Conservation (phyloP, 202 grass and related monocot species). For the Zizania palustris region DNA sequence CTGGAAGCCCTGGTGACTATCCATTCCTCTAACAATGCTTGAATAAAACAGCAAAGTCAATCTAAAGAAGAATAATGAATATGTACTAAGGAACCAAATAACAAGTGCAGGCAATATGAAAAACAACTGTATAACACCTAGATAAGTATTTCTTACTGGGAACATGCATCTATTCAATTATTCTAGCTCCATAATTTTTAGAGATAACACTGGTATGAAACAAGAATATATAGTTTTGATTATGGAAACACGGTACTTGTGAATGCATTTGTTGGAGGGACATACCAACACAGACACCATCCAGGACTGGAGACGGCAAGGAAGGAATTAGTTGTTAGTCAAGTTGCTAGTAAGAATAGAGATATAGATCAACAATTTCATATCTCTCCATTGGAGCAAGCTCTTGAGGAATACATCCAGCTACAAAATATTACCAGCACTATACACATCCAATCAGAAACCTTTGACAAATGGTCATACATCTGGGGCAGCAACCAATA, state of each 20-base stretch:
- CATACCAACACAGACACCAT: neutral
- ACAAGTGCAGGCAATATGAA: neutral
- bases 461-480: too few relatives aligned
- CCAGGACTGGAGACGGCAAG: neutral
- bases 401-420: too few relatives aligned
- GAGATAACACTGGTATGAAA: constrained; percentile 11
- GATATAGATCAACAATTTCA: too few relatives aligned
- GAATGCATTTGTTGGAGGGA: neutral
- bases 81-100: constrained; percentile 36
- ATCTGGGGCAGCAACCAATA: too few relatives aligned
- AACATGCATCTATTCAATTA: neutral
- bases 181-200: constrained; percentile 30
- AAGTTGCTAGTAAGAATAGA: neutral
- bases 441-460: too few relatives aligned
- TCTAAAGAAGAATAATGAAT: constrained; percentile 21
- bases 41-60: constrained; percentile 44
- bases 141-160: neutral
- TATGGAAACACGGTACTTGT: neutral
- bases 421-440: too few relatives aligned
- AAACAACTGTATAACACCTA: neutral
- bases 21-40: constrained; percentile 99
- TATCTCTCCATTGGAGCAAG: too few relatives aligned
- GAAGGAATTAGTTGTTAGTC: neutral
- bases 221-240: constrained; percentile 6
- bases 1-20: constrained; percentile 76